Conservation (phyloP, 2,329 filamentous ascomycete species). For the Sporothrix phasma region DNA sequence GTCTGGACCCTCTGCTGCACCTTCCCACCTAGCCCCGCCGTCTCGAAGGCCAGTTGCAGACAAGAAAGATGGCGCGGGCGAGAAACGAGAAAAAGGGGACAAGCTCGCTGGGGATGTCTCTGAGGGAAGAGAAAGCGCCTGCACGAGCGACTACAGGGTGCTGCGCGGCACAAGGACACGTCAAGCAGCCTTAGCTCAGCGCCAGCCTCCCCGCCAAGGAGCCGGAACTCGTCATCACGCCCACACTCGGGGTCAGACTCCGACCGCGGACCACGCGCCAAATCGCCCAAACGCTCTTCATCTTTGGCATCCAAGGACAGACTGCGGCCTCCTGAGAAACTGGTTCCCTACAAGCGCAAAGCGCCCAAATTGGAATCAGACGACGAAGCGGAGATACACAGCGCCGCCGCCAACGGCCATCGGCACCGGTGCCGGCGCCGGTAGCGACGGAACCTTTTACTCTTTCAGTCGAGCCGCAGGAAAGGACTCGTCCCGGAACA, state of each 20-base stretch:
- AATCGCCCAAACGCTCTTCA: conserved; percentile 31
- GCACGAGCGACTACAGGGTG: conserved; percentile 26
- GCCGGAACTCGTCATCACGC: conserved; percentile 32
- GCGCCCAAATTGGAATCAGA: conserved; percentile 45
- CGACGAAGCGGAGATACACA: conserved; percentile 45
- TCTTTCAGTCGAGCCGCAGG: background rate
- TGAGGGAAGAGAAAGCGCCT: conserved; percentile 43
- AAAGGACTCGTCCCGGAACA: conserved; percentile 18
- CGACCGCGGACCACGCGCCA: conserved; percentile 35
- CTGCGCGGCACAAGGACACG: conserved; percentile 34
- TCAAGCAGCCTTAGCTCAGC: conserved; percentile 51
- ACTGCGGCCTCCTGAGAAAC: conserved; percentile 34
- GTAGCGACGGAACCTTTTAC: conserved; percentile 22
- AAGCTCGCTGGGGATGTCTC: conserved; percentile 18
- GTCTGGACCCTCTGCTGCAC: background rate
- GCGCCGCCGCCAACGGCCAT: conserved; percentile 44
- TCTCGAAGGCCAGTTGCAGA: conserved; percentile 14
- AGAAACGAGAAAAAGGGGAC: conserved; percentile 11
- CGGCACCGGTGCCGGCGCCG: conserved; percentile 34
- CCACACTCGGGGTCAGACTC: conserved; percentile 45
- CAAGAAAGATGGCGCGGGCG: conserved; percentile 19
- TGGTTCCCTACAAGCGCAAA: conserved; percentile 44
- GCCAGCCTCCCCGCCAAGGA: conserved; percentile 42
- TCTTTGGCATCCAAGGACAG: conserved; percentile 35
- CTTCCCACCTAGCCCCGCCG: background rate